Conservation (phyloP, 2,329 filamentous ascomycete species). For the Colletotrichum nymphaeae region DNA sequence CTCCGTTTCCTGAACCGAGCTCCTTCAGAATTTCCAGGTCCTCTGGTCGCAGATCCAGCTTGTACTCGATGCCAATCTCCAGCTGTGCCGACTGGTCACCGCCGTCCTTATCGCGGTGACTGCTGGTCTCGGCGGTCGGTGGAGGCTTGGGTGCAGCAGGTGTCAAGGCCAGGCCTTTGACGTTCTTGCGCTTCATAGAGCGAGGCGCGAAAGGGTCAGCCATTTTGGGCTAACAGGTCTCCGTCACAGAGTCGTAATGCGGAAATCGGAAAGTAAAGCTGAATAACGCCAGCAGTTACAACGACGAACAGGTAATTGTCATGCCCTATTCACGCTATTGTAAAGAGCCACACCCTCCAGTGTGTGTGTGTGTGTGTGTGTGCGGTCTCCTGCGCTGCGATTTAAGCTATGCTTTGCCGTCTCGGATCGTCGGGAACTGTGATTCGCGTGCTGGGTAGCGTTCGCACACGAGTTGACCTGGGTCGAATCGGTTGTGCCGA, state of each 20-base stretch:
- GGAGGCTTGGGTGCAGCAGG: conserved; percentile 79
- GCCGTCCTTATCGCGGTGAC: conserved; percentile 69
- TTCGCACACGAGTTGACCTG: neutral
- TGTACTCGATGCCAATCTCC: conserved; percentile 98
- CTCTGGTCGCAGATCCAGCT: conserved; percentile 89
- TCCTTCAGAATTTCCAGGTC: conserved; percentile 95
- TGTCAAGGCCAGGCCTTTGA: conserved; percentile 92
- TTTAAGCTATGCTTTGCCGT: neutral
- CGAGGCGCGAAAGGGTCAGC: conserved; percentile 72
- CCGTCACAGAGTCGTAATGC: neutral
- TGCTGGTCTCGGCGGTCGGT: conserved; percentile 78
- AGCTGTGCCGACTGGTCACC: conserved; percentile 74
- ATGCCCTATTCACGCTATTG: neutral
- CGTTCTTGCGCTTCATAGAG: conserved; percentile 99
- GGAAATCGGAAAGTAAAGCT: neutral
- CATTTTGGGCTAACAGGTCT: conserved; percentile 55
- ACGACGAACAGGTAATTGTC: conserved; percentile 3
- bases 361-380: neutral
- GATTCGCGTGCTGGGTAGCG: neutral
- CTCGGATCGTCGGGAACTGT: neutral
- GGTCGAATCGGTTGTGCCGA: neutral
- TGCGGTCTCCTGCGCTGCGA: neutral
- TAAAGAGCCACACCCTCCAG: neutral
- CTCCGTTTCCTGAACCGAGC: conserved; percentile 94
- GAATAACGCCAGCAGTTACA: conserved; percentile 12